phyloP scores from a whole-genome alignment of 1,139 yeast genomes.

The Kurtzmaniella natalensis region DNA sequence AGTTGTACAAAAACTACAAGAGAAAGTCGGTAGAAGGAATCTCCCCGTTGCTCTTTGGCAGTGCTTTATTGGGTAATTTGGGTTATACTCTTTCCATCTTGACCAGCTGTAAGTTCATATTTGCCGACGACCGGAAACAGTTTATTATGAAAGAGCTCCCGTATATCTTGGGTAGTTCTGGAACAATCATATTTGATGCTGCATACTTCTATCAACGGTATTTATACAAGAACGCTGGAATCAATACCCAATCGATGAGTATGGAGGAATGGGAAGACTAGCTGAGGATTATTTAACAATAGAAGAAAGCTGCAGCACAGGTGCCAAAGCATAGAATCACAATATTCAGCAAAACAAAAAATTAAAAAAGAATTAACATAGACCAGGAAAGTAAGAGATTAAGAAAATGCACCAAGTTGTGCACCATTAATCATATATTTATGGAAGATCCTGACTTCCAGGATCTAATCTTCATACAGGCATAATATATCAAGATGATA shows the following conservation, averaged over 20 bases:
- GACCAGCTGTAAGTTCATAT: conserved; percentile 41
- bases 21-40: conserved; percentile 83
- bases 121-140: conserved; percentile 27
- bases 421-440: too few species aligned
- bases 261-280: conserved; percentile 22
- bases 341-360: too few species aligned
- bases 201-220: conserved; percentile 66
- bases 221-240: conserved; percentile 28
- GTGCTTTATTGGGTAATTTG: conserved; percentile 79
- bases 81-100: conserved; percentile 75
- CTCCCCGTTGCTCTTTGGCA: conserved; percentile 70
- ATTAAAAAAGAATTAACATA: too few species aligned
- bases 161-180: conserved; percentile 79
- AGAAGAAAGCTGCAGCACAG: too few species aligned
- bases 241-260: conserved; percentile 22
- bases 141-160: conserved; percentile 74
- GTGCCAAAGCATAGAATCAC: too few species aligned
- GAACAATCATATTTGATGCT: conserved; percentile 76
- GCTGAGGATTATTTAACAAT: too few species aligned
- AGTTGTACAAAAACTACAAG: conserved; percentile 66
- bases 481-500: too few species aligned
- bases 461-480: too few species aligned
- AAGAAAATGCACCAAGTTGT: too few species aligned
- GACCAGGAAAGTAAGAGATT: too few species aligned
- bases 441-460: too few species aligned